Base-by-base conservation (phyloP, 345 rosid genomes). In the Murraya paniculata region DNA sequence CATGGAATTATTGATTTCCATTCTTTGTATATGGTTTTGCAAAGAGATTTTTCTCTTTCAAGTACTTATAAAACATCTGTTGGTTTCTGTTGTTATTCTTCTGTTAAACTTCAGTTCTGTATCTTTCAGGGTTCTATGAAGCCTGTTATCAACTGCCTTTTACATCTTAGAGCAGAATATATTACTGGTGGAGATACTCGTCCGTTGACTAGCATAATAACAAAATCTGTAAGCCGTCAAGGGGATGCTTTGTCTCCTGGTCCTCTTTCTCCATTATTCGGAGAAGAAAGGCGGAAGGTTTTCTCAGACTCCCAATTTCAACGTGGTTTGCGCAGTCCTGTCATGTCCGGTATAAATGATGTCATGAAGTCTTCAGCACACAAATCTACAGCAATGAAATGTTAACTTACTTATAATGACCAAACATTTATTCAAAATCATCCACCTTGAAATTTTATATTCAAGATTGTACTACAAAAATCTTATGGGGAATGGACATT, bases 61-160 rank as follows among this genome's bases (percentile, higher is more conserved):
- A 58, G 22, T 57, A 5, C 62, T 74, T 24, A 41, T 18, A 18
- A 1, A 53, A 45, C 69, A 18, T 73, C 25, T 27, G 28, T 74
- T 73, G 68, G 58, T 74, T 39, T 74, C 9, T 27, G 30, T 68
- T 64, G 14, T 65, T 50, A 33, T 19, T 75, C 53, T 31, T 74
- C 28, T 56, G 72, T 45, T 9, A 57, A 21, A 72, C 5, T 48
- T 77, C 31, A 81, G 21, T 55, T 78, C 56, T 77, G 41, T 64
- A 66, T 73, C 33, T 45, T 82, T 67, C 76, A 91, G 95, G 95
- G 90, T 58, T 80, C 90, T 30, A 70, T 89, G 89, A 86, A 84
- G 81, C 53, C 81, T 10, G 91, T 91, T 28, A 81, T 88, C 39
- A 83, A 83, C 79, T 85, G 89, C 77, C 89, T 91, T 79, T 68